These are phyloP conservation scores for Lizonia empirigonia DNA, from an alignment of 2,329 filamentous ascomycete genomes.

Conservation along the genomic window DNA sequence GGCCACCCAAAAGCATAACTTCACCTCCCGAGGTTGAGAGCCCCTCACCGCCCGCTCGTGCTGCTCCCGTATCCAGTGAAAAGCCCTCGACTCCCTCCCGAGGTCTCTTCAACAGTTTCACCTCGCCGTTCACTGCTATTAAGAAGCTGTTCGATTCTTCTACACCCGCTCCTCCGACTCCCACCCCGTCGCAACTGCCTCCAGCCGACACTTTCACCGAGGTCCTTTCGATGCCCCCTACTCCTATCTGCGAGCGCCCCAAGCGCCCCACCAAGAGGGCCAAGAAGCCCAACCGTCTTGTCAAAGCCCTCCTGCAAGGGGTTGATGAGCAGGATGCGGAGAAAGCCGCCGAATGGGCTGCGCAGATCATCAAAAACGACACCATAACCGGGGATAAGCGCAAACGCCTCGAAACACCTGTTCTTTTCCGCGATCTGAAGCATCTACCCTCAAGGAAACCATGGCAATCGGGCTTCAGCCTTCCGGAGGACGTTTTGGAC, in stretches of 20 bases:
- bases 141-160: constrained; percentile 25
- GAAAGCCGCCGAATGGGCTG: constrained; percentile 37
- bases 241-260: constrained; percentile 35
- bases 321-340: constrained; percentile 25
- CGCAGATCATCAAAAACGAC: constrained; percentile 28
- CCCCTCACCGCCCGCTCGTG: constrained; percentile 7
- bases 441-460: constrained; percentile 39
- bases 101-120: constrained; percentile 18
- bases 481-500: constrained; percentile 33
- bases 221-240: constrained; percentile 32
- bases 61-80: not conserved
- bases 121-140: constrained; percentile 28
- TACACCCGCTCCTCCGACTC: constrained; percentile 10
- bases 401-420: constrained; percentile 32
- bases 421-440: constrained; percentile 34
- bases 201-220: constrained; percentile 28
- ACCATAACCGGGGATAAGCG: constrained; percentile 36
- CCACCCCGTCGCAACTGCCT: constrained; percentile 20
- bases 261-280: constrained; percentile 23
- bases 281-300: constrained; percentile 21
- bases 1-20: not conserved
- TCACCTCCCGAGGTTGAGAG: not conserved
- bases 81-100: constrained; percentile 6
- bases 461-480: constrained; percentile 41
- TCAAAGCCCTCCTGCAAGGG: constrained; percentile 27